phyloP scores from a whole-genome alignment of 176 grass and related monocot species.

The Oryza rufipogon region DNA sequence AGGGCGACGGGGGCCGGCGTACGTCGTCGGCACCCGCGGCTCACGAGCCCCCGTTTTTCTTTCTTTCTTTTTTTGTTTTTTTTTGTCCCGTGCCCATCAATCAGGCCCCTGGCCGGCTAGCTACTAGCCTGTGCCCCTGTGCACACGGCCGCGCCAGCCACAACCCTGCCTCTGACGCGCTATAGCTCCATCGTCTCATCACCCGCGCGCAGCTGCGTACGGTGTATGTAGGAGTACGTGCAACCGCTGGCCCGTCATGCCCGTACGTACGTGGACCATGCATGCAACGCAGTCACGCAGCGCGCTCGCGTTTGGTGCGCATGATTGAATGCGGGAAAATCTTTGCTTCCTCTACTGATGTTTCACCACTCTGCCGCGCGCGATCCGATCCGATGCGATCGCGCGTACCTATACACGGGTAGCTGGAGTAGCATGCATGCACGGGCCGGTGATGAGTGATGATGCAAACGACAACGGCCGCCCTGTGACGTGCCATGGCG shows the following conservation, averaged over 20 bases:
- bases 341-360: background rate
- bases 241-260: conserved; percentile 5
- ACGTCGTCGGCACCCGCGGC: background rate
- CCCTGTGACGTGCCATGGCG: background rate
- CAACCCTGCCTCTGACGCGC: background rate
- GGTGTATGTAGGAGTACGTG: background rate
- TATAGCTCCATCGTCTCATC: background rate
- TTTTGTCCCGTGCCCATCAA: conserved; percentile 37
- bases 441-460: background rate
- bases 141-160: background rate
- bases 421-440: background rate
- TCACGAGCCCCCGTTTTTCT: background rate
- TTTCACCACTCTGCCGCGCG: background rate
- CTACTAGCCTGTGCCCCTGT: background rate
- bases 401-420: background rate
- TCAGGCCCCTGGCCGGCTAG: background rate
- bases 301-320: background rate
- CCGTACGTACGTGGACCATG: conserved; percentile 20
- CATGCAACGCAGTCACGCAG: too few species aligned
- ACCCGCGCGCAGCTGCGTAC: background rate
- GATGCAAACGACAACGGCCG: conserved; percentile 19
- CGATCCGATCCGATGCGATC: conserved; percentile 24
- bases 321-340: conserved; percentile 3
- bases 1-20: background rate
- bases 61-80: background rate